Percentiles rank a stretch among this genome's conserved stretches.
Conservation (phyloP, 73 alveolate genomes). For the Uronychia setigera region DNA sequence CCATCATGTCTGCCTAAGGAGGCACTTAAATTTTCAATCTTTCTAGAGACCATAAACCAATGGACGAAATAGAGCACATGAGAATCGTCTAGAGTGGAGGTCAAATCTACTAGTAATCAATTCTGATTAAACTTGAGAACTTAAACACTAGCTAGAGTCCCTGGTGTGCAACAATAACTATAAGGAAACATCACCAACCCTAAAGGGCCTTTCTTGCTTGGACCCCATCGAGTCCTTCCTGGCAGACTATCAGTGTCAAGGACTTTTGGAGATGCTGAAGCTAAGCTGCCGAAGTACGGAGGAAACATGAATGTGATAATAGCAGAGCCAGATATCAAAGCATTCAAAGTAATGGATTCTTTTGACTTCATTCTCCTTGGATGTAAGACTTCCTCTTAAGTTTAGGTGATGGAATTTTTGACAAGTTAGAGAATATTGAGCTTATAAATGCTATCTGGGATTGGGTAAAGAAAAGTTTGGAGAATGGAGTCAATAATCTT, state of each 20-base stretch:
- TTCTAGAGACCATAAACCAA: constrained; percentile 97
- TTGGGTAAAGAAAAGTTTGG: constrained; percentile 5
- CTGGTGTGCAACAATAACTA: neutral
- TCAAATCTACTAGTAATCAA: constrained; percentile 72
- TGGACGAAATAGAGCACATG: constrained; percentile 84
- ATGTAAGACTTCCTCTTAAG: constrained; percentile 69
- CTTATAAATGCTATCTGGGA: constrained; percentile 78
- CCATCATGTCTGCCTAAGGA: constrained; percentile 88
- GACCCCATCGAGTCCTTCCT: constrained; percentile 95
- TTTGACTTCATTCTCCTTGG: constrained; percentile 72
- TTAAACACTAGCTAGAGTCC: constrained; percentile 41
- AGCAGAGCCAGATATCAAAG: constrained; percentile 93
- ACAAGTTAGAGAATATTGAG: constrained; percentile 87
- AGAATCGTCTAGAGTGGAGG: constrained; percentile 91
- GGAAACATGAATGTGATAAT: constrained; percentile 97
- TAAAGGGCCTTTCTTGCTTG: constrained; percentile 75
- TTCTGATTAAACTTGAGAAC: constrained; percentile 8
- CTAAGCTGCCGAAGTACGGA: constrained; percentile 87
- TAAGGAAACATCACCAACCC: constrained; percentile 49
- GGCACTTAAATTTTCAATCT: constrained; percentile 83
- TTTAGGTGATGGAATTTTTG: constrained; percentile 93
- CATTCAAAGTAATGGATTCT: constrained; percentile 78
- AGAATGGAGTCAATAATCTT: constrained; percentile 24
- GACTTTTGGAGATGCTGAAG: constrained; percentile 98
- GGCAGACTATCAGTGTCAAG: constrained; percentile 96